Evolutionary conservation across 2,329 filamentous ascomycete species (phyloP), one percentile per base, ranked within the genome.

Genomic region (Trichoderma asperellum): DNA sequence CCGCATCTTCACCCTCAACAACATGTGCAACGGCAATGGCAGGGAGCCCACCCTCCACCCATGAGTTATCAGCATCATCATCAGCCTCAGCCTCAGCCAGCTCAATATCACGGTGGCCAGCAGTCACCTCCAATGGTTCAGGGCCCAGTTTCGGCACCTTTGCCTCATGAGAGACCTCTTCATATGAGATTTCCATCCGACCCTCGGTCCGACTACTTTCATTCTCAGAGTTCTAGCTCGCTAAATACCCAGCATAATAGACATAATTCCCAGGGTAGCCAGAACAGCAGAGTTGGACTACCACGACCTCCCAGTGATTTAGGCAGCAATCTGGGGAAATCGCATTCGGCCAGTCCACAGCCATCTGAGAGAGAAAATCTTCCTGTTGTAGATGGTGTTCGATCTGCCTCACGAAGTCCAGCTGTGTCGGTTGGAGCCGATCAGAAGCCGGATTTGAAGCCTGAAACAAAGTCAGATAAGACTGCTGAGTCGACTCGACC

Each of bases 131-230:
- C 29, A 29, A 49, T 59, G 37, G 16, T 32, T 52, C 64, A 67
- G 52, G 64, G 64, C 24, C 64, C 55, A 35, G 60, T 32, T 16
- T 63, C 60, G 14, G 47, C 60, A 34, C 60, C 60, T 37, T n/a
- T 63, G 14, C 55, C 43, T 16, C n/a, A 32, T 5, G 40, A 47
- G 27, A 34, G 40, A 10, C 16, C 21, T 2, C 14, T 16, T 5
- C 64, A 67, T 29, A 52, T 49, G 64, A 67, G 64, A 21, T 32
- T 27, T 32, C 34, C 55, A n/a, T 67, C 64, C 37, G 64, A 67
- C 14, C 40, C 53, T 29, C 37, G 40, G n/a, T 35, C 64, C 32
- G 55, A 67, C 18, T 58, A 59, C 8, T 47, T 52, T 14, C 27
- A 59, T 27, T 24, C 55, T 27, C 64, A 34, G 32, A 52, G 52